Evolutionary conservation across 805 yeast species (phyloP), one percentile per base, ranked within the genome.

Genomic region (Komagataella phaffii): DNA sequence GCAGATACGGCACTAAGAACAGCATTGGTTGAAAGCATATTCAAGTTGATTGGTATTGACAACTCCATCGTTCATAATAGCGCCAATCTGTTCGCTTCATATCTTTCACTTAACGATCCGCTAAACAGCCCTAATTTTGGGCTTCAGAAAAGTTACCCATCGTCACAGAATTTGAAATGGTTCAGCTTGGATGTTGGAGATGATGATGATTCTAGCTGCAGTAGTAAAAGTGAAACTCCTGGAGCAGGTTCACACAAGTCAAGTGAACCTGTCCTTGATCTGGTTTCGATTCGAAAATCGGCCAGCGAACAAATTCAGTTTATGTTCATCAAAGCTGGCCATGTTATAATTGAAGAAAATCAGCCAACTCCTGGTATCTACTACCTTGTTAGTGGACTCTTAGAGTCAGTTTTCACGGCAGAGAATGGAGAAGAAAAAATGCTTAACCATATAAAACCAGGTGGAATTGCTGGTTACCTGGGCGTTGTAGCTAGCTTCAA

Each of bases 401-500:
- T 91, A 44, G 88, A 85, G 46, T 86, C 88, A 0, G 68, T 72
- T 6, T 75, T 75, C 56, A 61, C 63, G n/a, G 75, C 72, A 48
- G 59, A 50, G 51, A 54, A 56, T 19, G 57, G 59, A 4, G 58
- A 57, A 30, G 73, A 71, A 44, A 74, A 71, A 44, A 64, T 65
- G 24, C 57, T 87, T 1, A 83, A 81, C 57, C 74, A 80, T 0
- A 81, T 88, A 1, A 67, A 74, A 14, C 72, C 83, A 1, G 97
- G 97, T 6, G 93, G 93, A 3, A 64, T 91, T 14, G 95, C 91
- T 0, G 98, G 98, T 0, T 91, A 87, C 61, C 64, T 91, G 48
- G 88, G 95, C 3, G 77, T 95, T 0, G 64, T 90, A 14, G 75
- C 89, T 7, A 93, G 96, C 0, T 80, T 84, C 55, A 79, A 81